These are phyloP conservation scores for Plasmodium cynomolgi DNA, from an alignment of 169 alveolate genomes.

Conservation along the genomic window DNA sequence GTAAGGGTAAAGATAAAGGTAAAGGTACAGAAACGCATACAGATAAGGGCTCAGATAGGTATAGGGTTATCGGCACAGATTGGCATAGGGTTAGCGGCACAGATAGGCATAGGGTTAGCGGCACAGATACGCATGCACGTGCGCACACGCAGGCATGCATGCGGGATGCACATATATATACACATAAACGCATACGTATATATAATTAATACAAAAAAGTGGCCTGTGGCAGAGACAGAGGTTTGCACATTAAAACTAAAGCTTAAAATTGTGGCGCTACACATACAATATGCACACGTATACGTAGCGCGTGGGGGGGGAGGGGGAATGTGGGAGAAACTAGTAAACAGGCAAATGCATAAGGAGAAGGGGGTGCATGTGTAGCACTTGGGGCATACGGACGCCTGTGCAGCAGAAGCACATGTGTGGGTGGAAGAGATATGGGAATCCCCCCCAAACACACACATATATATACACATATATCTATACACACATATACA, in stretches of 20 bases:
- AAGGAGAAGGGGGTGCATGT: neutral
- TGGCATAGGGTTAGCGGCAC: no score
- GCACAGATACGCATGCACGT: neutral
- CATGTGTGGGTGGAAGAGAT: neutral
- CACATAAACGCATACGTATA: neutral
- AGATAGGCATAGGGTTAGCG: no score
- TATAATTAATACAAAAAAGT: constrained; percentile 13
- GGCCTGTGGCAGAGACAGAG: neutral
- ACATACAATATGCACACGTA: neutral
- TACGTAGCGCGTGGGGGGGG: neutral
- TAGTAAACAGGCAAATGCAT: neutral
- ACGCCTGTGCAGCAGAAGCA: neutral
- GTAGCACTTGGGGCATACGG: neutral
- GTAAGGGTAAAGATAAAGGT: neutral
- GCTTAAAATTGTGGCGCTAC: constrained; percentile 52
- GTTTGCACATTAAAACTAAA: constrained; percentile 65
- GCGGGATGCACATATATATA: constrained; percentile 1
- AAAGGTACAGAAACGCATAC: neutral
- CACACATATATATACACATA: no score
- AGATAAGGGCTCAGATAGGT: neutral
- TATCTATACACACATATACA: neutral
- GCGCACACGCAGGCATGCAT: neutral
- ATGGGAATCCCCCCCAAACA: neutral
- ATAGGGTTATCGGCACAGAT: no score
- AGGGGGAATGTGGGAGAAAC: neutral